Percentiles rank a stretch among this genome's conserved stretches.
These are phyloP conservation scores for Blastomyces silverae DNA, from an alignment of 2,329 filamentous ascomycete genomes.

Conservation along the genomic window DNA sequence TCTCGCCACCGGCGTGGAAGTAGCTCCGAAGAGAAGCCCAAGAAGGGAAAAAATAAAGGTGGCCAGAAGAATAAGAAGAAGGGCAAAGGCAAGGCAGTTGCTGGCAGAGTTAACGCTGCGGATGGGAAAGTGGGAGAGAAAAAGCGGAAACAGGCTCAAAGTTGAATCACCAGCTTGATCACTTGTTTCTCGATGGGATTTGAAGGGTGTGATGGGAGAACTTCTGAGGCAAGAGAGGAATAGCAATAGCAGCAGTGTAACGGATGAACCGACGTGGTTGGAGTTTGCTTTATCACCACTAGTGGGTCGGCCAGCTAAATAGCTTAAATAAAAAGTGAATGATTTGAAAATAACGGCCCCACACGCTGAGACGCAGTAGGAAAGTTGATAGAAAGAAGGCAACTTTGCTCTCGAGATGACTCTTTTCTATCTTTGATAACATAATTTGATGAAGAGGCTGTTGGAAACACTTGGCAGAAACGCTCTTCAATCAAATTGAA, in stretches of 20 bases:
- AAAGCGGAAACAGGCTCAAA: neutral
- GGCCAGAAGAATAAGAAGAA: conserved; percentile 2
- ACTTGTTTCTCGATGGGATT: neutral
- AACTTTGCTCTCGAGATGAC: neutral
- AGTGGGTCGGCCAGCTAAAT: neutral
- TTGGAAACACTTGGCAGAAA: neutral
- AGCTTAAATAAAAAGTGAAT: neutral
- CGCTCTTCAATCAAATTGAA: neutral
- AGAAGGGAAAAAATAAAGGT: conserved; percentile 8
- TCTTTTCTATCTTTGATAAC: neutral
- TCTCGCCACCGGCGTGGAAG: neutral
- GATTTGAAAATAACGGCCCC: neutral
- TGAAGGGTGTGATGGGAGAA: neutral
- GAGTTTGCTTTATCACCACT: neutral
- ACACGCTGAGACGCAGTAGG: neutral
- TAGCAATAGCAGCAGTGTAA: neutral
- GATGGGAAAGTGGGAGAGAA: conserved; percentile 1
- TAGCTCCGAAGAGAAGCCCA: conserved; percentile 7
- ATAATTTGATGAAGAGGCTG: neutral
- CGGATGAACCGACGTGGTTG: neutral
- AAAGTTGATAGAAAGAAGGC: neutral
- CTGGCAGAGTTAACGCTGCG: neutral
- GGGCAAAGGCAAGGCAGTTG: neutral
- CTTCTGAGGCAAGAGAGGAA: neutral
- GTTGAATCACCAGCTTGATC: neutral